Evolutionary conservation across 768 basidiomycete genomes (phyloP).

Genomic region (Auricularia auricula-judae): DNA sequence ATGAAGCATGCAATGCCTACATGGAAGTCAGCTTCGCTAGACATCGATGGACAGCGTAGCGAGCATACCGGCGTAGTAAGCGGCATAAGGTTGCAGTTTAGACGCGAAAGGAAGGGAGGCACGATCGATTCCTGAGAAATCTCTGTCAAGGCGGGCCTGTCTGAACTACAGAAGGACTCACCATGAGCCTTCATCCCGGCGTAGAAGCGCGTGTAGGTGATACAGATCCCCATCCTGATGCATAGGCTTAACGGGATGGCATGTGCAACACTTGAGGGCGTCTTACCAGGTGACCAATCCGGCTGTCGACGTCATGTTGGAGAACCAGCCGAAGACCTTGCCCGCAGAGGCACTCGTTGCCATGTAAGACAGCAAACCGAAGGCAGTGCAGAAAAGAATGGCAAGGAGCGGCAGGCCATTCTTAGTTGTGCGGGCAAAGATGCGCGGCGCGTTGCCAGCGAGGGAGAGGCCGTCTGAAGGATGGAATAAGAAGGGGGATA

Average conservation of each 20-base stretch:
- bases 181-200: conserved; percentile 69
- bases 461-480: conserved; percentile 64
- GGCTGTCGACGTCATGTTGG: conserved; percentile 39
- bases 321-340: conserved; percentile 58
- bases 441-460: conserved; percentile 68
- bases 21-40: not conserved
- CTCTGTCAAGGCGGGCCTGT: not conserved
- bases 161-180: not conserved
- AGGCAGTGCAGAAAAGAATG: conserved; percentile 55
- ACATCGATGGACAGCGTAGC: not conserved
- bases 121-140: conserved; percentile 41
- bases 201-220: conserved; percentile 78
- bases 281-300: conserved; percentile 15
- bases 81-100: conserved; percentile 37
- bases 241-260: conserved; percentile 33
- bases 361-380: conserved; percentile 55
- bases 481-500: not conserved
- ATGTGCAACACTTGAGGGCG: conserved; percentile 20
- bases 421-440: conserved; percentile 61
- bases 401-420: conserved; percentile 64
- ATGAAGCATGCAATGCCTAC: not conserved
- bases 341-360: conserved; percentile 54
- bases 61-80: conserved; percentile 18
- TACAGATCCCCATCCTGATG: conserved; percentile 70
- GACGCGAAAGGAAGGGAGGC: conserved; percentile 58